These are phyloP conservation scores for Pichia membranifaciens DNA, from an alignment of 805 yeast species.

Conservation along the genomic window DNA sequence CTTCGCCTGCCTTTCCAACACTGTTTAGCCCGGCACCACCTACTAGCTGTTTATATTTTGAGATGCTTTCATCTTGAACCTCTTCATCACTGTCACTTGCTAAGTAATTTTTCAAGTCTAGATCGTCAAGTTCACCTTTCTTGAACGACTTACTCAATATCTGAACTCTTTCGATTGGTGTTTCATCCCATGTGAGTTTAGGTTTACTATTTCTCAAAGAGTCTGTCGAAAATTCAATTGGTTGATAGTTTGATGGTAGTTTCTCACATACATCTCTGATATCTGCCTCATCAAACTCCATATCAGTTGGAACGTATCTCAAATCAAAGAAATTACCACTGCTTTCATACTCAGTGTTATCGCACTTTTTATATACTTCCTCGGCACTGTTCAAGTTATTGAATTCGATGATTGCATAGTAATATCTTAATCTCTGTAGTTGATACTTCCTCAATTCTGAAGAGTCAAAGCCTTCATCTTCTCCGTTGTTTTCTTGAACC, in stretches of 20 bases:
- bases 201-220: constrained; percentile 96
- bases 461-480: constrained; percentile 69
- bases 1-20: constrained; percentile 9
- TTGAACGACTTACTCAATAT: constrained; percentile 76
- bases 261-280: constrained; percentile 69
- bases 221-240: constrained; percentile 78
- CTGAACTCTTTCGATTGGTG: constrained; percentile 81
- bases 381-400: constrained; percentile 68
- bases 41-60: constrained; percentile 53
- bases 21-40: not conserved
- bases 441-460: constrained; percentile 84
- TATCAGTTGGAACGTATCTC: constrained; percentile 88
- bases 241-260: constrained; percentile 74
- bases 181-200: constrained; percentile 96
- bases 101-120: constrained; percentile 88
- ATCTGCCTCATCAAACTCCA: constrained; percentile 68
- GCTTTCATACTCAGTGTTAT: constrained; percentile 92
- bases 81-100: constrained; percentile 70
- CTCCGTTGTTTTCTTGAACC: constrained; percentile 68
- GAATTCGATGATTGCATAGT: constrained; percentile 85
- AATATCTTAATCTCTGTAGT: constrained; percentile 85
- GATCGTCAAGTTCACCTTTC: constrained; percentile 80
- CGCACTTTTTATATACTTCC: constrained; percentile 77
- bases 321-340: constrained; percentile 92
- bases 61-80: constrained; percentile 42